Percentiles rank a stretch among this genome's conserved stretches.
Conservation (phyloP, 306 rosid species). For the Arachis hypogaea region DNA sequence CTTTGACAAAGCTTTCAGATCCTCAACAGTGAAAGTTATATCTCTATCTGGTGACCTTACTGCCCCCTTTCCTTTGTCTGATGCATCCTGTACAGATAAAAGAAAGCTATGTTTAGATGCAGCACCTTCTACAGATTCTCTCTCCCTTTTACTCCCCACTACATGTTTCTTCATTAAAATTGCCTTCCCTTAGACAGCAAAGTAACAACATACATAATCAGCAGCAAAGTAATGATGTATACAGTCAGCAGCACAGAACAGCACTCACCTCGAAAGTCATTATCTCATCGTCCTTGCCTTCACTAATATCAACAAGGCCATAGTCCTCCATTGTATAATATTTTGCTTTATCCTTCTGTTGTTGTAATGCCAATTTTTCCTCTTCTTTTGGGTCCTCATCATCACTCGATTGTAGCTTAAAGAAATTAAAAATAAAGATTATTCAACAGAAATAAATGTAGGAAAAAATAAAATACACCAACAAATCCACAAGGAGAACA, state of each 20-base stretch:
- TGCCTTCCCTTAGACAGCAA: slow-evolving; percentile 23
- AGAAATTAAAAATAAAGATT: slow-evolving; percentile 28
- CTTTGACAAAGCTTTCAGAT: slow-evolving; percentile 71
- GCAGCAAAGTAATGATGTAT: slow-evolving; percentile 12
- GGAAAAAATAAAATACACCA: slow-evolving; percentile 17
- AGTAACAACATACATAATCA: slow-evolving; percentile 1
- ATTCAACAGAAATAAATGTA: slow-evolving; percentile 37
- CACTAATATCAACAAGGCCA: slow-evolving; percentile 57
- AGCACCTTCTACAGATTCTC: neutral
- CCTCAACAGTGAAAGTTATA: slow-evolving; percentile 53
- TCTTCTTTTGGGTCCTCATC: slow-evolving; percentile 80
- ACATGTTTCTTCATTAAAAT: slow-evolving; percentile 24
- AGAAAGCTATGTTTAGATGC: slow-evolving; percentile 19
- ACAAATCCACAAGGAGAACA: neutral
- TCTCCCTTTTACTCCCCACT: slow-evolving; percentile 5
- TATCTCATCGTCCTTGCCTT: slow-evolving; percentile 50
- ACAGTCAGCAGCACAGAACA: neutral
- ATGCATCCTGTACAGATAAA: slow-evolving; percentile 59
- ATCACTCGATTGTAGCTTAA: slow-evolving; percentile 71
- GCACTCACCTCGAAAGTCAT: slow-evolving; percentile 59
- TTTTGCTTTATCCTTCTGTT: slow-evolving; percentile 64
- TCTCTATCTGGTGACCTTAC: slow-evolving; percentile 42
- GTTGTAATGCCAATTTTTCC: slow-evolving; percentile 63
- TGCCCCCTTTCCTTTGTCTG: slow-evolving; percentile 48
- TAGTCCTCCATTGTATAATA: slow-evolving; percentile 63